These are phyloP conservation scores for Paraglomus brasilianum DNA, from an alignment of 192 early-diverging fungal species.

Conservation along the genomic window DNA sequence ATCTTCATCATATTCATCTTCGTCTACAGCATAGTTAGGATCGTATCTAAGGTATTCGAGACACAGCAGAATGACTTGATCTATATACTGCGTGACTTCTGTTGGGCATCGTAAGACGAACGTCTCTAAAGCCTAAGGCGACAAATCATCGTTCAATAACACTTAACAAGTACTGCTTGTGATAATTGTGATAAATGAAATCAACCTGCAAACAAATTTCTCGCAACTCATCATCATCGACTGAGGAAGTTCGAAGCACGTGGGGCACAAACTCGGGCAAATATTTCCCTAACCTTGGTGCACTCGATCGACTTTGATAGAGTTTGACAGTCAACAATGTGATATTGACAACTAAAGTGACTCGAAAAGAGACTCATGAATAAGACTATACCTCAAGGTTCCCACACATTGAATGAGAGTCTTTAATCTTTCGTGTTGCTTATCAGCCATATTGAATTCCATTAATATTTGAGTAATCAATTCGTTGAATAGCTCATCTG, in stretches of 20 bases:
- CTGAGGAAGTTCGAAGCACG: slow-evolving; percentile 54
- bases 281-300: slow-evolving; percentile 66
- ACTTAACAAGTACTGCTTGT: slow-evolving; percentile 15
- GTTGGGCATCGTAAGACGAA: slow-evolving; percentile 77
- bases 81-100: slow-evolving; percentile 64
- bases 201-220: slow-evolving; percentile 72
- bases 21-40: slow-evolving; percentile 80
- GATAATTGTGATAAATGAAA: neutral
- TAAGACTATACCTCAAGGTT: slow-evolving; percentile 54
- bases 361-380: too few species aligned
- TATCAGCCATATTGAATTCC: slow-evolving; percentile 51
- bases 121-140: slow-evolving; percentile 60
- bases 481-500: slow-evolving; percentile 71
- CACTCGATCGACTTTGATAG: slow-evolving; percentile 64
- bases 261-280: slow-evolving; percentile 60
- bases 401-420: slow-evolving; percentile 73
- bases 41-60: slow-evolving; percentile 77
- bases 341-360: too few species aligned
- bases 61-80: slow-evolving; percentile 56
- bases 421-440: slow-evolving; percentile 62
- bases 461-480: slow-evolving; percentile 54
- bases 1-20: slow-evolving; percentile 67
- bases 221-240: slow-evolving; percentile 71
- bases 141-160: neutral
- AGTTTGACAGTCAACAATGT: neutral